Evolutionary conservation across 257 asterid species (phyloP).

Genomic region (Datura wrightii): DNA sequence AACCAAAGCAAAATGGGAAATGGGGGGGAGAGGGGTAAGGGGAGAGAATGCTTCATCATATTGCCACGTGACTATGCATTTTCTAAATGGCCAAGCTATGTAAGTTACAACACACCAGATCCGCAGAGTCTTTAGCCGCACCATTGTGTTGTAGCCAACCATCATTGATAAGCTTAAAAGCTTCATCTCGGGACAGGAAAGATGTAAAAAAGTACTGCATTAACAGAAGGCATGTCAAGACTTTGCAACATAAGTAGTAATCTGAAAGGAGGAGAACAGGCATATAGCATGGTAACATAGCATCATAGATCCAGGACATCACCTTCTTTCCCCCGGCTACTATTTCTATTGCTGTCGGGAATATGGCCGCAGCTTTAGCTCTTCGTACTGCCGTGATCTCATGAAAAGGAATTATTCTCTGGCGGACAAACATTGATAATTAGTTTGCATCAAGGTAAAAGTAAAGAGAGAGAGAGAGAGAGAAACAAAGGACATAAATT

Average conservation of each 20-base stretch:
- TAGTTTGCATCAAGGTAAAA: constrained; percentile 8
- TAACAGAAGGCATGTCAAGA: constrained; percentile 35
- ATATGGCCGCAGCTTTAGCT: constrained; percentile 90
- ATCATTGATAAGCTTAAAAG: constrained; percentile 87
- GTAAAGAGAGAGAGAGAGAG: neutral
- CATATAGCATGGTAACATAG: neutral
- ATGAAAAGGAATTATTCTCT: constrained; percentile 81
- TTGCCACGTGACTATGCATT: neutral
- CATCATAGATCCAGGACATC: constrained; percentile 30
- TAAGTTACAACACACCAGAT: constrained; percentile 62
- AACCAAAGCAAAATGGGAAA: neutral
- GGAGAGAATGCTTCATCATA: neutral
- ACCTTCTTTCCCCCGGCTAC: constrained; percentile 91
- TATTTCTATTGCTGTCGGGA: constrained; percentile 96
- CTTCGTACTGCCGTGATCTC: constrained; percentile 84
- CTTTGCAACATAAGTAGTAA: neutral
- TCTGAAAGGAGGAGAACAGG: constrained; percentile 8
- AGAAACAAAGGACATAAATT: neutral
- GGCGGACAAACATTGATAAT: constrained; percentile 34
- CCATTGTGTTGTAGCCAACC: constrained; percentile 72
- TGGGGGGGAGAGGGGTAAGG: no score
- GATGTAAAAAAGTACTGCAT: constrained; percentile 95
- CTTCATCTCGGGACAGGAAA: constrained; percentile 97
- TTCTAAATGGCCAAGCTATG: constrained; percentile 13
- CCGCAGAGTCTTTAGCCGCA: constrained; percentile 53